Conservation (phyloP, 2,329 filamentous ascomycete species). For the Bipolaris gigantea region DNA sequence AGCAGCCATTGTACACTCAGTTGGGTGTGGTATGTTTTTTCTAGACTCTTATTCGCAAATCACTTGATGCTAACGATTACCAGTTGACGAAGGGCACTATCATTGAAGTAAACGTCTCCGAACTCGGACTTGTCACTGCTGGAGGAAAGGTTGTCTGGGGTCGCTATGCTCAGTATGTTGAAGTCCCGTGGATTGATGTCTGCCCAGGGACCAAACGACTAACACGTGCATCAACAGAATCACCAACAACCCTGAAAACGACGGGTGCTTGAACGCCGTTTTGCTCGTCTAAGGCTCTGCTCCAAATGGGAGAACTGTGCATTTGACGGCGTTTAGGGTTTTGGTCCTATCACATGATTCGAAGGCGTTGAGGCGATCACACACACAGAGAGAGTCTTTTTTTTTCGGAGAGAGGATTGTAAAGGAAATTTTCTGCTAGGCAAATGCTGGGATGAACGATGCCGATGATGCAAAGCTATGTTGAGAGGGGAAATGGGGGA, state of each 20-base stretch:
- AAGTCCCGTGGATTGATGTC: background rate
- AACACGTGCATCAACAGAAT: slow-evolving; percentile 18
- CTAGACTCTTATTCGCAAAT: background rate
- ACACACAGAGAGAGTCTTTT: background rate
- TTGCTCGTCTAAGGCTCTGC: slow-evolving; percentile 32
- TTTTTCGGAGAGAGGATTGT: background rate
- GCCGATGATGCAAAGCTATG: background rate
- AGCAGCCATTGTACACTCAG: slow-evolving; percentile 88
- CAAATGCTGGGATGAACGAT: background rate
- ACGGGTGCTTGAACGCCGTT: slow-evolving; percentile 45
- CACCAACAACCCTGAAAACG: slow-evolving; percentile 46
- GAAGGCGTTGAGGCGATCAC: slow-evolving; percentile 13
- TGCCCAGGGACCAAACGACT: background rate
- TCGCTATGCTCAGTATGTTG: slow-evolving; percentile 32
- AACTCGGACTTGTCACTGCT: slow-evolving; percentile 87
- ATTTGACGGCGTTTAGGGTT: slow-evolving; percentile 20
- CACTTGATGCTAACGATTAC: background rate
- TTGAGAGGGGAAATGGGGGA: background rate
- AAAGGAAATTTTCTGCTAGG: background rate
- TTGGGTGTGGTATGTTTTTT: slow-evolving; percentile 64
- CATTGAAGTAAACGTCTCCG: slow-evolving; percentile 90
- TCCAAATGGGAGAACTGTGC: slow-evolving; percentile 7
- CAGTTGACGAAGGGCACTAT: slow-evolving; percentile 55
- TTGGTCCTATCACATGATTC: background rate
- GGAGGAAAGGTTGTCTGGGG: slow-evolving; percentile 70